Evolutionary conservation across 306 rosid species (phyloP).

Genomic region (Rosa chinensis): DNA sequence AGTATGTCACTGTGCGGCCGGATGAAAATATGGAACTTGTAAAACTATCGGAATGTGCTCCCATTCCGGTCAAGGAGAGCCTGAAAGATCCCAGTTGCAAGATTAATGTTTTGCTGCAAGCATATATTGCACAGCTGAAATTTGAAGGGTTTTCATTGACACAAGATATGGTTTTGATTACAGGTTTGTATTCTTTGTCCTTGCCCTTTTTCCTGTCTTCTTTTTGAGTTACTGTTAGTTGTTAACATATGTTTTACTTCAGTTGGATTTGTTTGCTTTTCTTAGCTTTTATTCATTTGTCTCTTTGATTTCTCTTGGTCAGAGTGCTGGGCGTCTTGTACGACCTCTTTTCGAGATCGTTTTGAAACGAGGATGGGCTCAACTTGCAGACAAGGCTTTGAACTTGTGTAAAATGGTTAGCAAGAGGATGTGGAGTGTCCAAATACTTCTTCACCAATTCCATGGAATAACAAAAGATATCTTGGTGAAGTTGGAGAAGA

Average conservation of each 20-base stretch:
- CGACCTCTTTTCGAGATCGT: constrained; percentile 96
- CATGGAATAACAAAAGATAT: constrained; percentile 68
- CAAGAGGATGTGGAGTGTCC: constrained; percentile 95
- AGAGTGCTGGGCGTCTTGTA: constrained; percentile 98
- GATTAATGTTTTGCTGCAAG: constrained; percentile 91
- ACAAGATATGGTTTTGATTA: constrained; percentile 90
- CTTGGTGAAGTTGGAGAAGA: constrained; percentile 83
- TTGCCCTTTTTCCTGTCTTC: not conserved
- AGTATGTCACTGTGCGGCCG: constrained; percentile 81
- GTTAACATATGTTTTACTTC: not conserved
- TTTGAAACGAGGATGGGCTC: constrained; percentile 95
- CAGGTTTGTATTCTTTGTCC: constrained; percentile 52
- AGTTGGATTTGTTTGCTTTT: not conserved
- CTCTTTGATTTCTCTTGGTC: constrained; percentile 14
- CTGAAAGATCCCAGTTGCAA: constrained; percentile 97
- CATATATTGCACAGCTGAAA: constrained; percentile 86
- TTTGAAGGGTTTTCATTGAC: constrained; percentile 96
- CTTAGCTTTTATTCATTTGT: constrained; percentile 3
- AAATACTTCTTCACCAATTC: constrained; percentile 86
- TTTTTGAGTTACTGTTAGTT: not conserved
- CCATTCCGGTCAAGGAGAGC: constrained; percentile 95
- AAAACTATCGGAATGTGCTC: constrained; percentile 86
- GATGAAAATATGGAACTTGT: constrained; percentile 95
- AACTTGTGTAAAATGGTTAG: constrained; percentile 89
- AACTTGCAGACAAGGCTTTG: constrained; percentile 86